Percentiles rank a stretch among this genome's conserved stretches.
phyloP scores from a whole-genome alignment of 306 rosid species.

The Lathyrus tuberosus region DNA sequence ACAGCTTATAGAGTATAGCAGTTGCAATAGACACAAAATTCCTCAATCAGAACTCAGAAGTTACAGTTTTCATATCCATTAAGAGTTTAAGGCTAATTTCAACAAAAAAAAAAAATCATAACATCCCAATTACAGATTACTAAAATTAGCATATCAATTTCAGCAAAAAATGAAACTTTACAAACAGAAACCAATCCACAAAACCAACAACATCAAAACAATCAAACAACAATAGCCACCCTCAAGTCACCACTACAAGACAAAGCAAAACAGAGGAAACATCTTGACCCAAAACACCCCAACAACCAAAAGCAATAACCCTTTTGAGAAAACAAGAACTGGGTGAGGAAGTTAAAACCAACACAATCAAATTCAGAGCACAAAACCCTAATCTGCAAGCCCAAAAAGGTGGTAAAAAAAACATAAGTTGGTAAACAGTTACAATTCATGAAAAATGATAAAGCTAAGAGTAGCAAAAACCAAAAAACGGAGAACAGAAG shows the following conservation, averaged over 20 bases:
- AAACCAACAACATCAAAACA: conserved; percentile 24
- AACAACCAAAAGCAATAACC: conserved; percentile 3
- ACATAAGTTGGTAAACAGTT: conserved; percentile 28
- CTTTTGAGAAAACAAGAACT: conserved; percentile 24
- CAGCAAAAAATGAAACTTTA: conserved; percentile 20
- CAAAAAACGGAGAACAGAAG: conserved; percentile 9
- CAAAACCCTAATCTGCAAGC: conserved; percentile 42
- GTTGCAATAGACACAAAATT: conserved; percentile 24
- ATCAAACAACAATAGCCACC: conserved; percentile 6
- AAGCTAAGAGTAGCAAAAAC: conserved; percentile 4
- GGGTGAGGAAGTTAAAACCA: background rate
- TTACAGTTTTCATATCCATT: conserved; percentile 7
- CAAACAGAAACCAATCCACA: conserved; percentile 14
- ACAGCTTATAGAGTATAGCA: background rate
- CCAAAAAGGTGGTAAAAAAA: conserved; percentile 30
- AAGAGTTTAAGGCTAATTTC: conserved; percentile 5
- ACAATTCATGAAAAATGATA: conserved; percentile 31
- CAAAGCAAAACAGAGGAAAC: conserved; percentile 28
- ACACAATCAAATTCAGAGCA: conserved; percentile 30
- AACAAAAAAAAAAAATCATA: conserved; percentile 20
- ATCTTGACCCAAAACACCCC: conserved; percentile 8
- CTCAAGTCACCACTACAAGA: conserved; percentile 3
- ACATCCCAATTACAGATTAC: conserved; percentile 24
- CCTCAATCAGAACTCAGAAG: background rate
- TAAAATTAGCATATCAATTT: conserved; percentile 15